Evolutionary conservation across 2,329 filamentous ascomycete species (phyloP).

Genomic region (Keithomyces neogunnii): DNA sequence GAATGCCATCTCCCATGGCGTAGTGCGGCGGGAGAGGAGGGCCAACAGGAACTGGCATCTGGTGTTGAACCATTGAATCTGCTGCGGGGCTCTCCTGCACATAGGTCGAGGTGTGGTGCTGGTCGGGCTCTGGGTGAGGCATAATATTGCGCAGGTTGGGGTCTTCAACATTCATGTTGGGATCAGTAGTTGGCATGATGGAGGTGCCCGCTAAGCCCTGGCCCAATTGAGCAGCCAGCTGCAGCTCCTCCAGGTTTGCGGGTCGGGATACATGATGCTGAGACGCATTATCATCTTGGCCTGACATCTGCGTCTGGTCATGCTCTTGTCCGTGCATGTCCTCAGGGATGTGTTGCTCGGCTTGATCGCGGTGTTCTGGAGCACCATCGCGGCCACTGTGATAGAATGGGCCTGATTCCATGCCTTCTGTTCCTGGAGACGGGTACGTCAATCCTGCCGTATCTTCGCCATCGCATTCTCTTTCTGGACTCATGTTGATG

Average conservation of each 20-base stretch:
- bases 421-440: constrained; percentile 34
- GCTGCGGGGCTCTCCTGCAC: constrained; percentile 27
- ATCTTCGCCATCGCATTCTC: constrained; percentile 27
- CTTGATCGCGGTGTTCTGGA: constrained; percentile 20
- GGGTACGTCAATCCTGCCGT: constrained; percentile 34
- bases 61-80: constrained; percentile 28
- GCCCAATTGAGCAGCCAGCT: constrained; percentile 49
- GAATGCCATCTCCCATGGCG: constrained; percentile 47
- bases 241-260: constrained; percentile 46
- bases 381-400: constrained; percentile 25
- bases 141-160: constrained; percentile 34
- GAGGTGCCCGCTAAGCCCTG: constrained; percentile 41
- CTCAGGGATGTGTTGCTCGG: constrained; percentile 17
- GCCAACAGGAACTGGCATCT: constrained; percentile 26
- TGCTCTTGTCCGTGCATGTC: constrained; percentile 22
- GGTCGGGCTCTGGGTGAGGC: constrained; percentile 33
- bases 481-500: constrained; percentile 22
- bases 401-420: constrained; percentile 37
- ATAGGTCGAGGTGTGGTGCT: constrained; percentile 27
- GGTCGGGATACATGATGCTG: constrained; percentile 34
- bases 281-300: constrained; percentile 26
- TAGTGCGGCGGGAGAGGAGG: constrained; percentile 29
- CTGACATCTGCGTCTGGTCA: constrained; percentile 19
- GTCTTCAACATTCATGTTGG: constrained; percentile 35
- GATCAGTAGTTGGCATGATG: constrained; percentile 39